A percentile compares a stretch with the other conserved stretches of the same genome.
These are phyloP conservation scores for Tetraselmis striata DNA, from an alignment of 139 green algal genomes.

Conservation along the genomic window DNA sequence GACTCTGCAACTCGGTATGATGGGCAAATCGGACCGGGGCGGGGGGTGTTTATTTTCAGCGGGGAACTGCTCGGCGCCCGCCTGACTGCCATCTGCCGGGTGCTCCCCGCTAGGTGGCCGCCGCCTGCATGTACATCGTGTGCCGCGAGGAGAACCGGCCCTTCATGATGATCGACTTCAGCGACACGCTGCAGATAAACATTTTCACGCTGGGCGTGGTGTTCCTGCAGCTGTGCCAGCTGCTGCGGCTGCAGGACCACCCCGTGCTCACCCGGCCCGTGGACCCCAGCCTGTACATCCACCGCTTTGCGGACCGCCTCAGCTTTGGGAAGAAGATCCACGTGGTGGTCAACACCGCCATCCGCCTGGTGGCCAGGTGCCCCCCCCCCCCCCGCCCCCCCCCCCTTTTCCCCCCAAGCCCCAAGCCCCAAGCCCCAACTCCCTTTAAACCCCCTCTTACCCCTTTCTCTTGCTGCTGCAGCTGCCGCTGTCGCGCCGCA, in stretches of 20 bases:
- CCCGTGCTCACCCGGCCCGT: conserved; percentile 76
- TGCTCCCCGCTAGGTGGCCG: conserved; percentile 90
- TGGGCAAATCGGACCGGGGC: no score
- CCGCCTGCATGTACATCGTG: conserved; percentile 90
- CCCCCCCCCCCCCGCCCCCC: no score
- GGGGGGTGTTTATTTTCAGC: no score
- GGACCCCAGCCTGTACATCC: conserved; percentile 92
- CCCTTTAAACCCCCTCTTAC: no score
- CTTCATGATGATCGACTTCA: conserved; percentile 98
- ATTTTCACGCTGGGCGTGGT: conserved; percentile 76
- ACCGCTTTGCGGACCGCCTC: conserved; percentile 81
- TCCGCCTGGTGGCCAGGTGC: conserved; percentile 68
- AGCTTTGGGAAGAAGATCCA: conserved; percentile 16
- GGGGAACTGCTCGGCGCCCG: no score
- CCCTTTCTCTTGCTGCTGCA: no score
- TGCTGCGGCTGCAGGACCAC: conserved; percentile 84
- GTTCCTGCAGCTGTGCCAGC: conserved; percentile 82
- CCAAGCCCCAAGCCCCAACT: no score
- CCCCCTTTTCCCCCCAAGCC: no score
- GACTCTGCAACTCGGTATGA: no score
- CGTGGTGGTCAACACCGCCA: conserved; percentile 70
- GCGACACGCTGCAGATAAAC: conserved; percentile 69
- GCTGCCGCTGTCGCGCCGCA: no score
- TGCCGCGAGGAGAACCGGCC: conserved; percentile 88
- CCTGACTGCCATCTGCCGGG: no score